Evolutionary conservation across 2,329 filamentous ascomycete genomes (phyloP).

Genomic region (Orbilia brochopaga): DNA sequence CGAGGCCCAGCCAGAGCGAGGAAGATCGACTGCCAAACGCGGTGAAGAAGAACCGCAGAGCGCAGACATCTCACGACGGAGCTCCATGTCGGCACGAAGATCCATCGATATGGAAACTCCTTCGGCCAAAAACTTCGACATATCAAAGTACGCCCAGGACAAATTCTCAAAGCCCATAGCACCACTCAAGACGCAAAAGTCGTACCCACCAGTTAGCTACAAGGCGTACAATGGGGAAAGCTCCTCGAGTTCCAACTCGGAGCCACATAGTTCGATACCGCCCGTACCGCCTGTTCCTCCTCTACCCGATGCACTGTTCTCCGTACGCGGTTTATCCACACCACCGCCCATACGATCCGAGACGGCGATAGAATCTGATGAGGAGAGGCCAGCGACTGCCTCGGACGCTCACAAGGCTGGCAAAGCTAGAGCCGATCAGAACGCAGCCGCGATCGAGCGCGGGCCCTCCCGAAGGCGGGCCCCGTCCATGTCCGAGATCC

Average conservation of each 20-base stretch:
- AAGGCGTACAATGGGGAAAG: conserved; percentile 13
- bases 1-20: conserved; percentile 35
- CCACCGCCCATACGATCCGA: conserved; percentile 40
- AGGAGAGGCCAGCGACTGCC: conserved; percentile 33
- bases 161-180: conserved; percentile 24
- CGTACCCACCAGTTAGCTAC: conserved; percentile 45
- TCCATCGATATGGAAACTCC: conserved; percentile 41
- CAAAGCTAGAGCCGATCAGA: conserved; percentile 23
- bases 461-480: conserved; percentile 27
- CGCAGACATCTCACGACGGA: conserved; percentile 14
- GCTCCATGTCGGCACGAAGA: conserved; percentile 40
- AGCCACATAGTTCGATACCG: conserved; percentile 7
- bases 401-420: conserved; percentile 16
- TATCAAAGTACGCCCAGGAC: conserved; percentile 43
- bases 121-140: conserved; percentile 47
- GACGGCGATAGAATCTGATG: conserved; percentile 42
- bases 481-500: conserved; percentile 48
- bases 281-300: conserved; percentile 34
- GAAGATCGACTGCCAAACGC: conserved; percentile 39
- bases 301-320: conserved; percentile 29
- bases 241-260: conserved; percentile 6
- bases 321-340: conserved; percentile 34
- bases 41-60: conserved; percentile 28
- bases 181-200: conserved; percentile 9
- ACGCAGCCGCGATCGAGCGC: conserved; percentile 13